Evolutionary conservation across 2,329 filamentous ascomycete species (phyloP), one percentile per base, ranked within the genome.

Genomic region (Escovopsis sp.): DNA sequence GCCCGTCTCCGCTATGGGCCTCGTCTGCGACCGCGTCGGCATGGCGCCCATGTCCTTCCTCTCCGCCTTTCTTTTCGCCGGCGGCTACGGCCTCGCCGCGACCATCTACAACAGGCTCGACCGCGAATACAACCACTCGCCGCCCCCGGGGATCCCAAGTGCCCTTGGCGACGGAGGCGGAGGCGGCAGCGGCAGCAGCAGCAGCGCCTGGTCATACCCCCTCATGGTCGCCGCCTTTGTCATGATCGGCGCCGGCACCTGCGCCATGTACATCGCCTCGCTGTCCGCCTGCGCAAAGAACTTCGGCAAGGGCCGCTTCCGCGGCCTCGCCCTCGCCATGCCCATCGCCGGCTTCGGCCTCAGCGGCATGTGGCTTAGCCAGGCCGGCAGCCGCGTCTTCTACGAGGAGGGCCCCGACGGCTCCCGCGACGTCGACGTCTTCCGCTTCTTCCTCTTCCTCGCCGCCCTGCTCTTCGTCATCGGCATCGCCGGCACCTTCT

Each of bases 211-310:
- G 73, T 81, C 86, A 0, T 87, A 93, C 52, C 74, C 73, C 50
- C 68, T 83, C 51, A 94, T 98, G 89, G 67, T 95, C 6, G 58
- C 85, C 43, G 81, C 87, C 1, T 98, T 96, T 59, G 70, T 88
- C 38, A 73, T 75, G 41, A 78, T 98, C 45, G 91, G 91, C 2
- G 73, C 81, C 48, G 89, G 78, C 5, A 95, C 89, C 0, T 85
- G 83, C 49, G 77, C 77, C 59, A 87, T 96, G 77, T 98, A 96
- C 60, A 70, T 96, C 43, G 75, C 80, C 40, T 82, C 86, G 2
- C 82, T 98, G n/a, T 89, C 89, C 6, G 94, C 89, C 0, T 94
- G 87, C 56, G 91, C 91, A 33, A 98, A 98, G 76, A 98, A 96
- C 64, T 98, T 96, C 63, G 88, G 88, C 39, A 79, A 82, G 47